Base-by-base conservation (phyloP, 1,139 yeast genomes). In the Geotrichum siamense region DNA sequence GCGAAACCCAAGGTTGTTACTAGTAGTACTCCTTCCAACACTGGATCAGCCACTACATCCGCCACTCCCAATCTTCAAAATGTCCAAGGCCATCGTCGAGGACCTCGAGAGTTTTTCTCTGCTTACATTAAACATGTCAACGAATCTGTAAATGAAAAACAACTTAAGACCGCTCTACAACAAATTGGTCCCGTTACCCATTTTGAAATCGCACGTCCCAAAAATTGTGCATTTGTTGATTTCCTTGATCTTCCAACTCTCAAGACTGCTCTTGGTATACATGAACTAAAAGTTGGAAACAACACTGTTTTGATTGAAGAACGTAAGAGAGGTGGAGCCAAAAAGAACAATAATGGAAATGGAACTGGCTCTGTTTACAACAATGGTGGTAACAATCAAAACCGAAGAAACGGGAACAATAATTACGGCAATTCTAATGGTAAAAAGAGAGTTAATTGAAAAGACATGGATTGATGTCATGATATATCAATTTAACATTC, bases 211-310 rank as follows among this genome's bases (percentile, higher is more conserved):
- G 61, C 60, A 40, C 55, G 63, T 43, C 47, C 48, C 21, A 59
- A 58, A 46, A 54, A 58, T 48, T 58, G 68, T 39, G 68, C 66
- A 9, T 64, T 63, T 51, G 68, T 65, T n/a, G 70, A 65, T 46
- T 65, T 59, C 45, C 50, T 57, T 33, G 66, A 62, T 48, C 61
- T 57, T 13, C 54, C 53, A 10, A 53, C 63, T 21, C 53, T 63
- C 32, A 56, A 56, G 48, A 52, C 57, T 20, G 68, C 68, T 2
- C 51, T 63, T 36, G 58, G 52, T 31, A 55, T 55, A 20, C 61
- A 61, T 29, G 58, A 56, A 27, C 51, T 62, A 42, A 48, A 54
- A 43, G 61, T 63, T 34, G 64, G 62, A 23, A 58, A 56, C 31
- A 21, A 25, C 19, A 34, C 28, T 2, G 38, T 39, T 13, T 32